phyloP scores from a whole-genome alignment of 2,329 filamentous ascomycete species.

The Thelonectria olida region DNA sequence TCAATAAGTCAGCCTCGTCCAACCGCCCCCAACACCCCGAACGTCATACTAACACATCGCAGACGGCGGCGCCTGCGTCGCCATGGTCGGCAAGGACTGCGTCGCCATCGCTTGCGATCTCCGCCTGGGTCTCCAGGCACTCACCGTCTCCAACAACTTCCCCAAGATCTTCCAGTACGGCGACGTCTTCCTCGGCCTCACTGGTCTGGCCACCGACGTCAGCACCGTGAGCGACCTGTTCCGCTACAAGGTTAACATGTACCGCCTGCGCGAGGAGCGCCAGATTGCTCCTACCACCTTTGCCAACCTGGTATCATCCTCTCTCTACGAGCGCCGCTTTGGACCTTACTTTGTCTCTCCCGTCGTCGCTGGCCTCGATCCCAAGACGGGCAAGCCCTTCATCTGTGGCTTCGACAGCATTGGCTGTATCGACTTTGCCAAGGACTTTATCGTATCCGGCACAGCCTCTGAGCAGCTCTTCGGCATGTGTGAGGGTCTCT shows the following conservation, averaged over 20 bases:
- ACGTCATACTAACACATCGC: constrained; percentile 6
- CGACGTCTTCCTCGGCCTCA: constrained; percentile 93
- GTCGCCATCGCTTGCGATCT: constrained; percentile 99
- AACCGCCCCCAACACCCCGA: background rate
- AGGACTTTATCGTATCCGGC: constrained; percentile 98
- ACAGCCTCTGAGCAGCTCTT: constrained; percentile 98
- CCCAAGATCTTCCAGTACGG: constrained; percentile 99
- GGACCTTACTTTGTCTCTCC: constrained; percentile 96
- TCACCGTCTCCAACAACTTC: constrained; percentile 99
- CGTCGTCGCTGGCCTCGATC: constrained; percentile 93
- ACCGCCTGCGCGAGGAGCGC: constrained; percentile 97
- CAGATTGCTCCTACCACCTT: constrained; percentile 94
- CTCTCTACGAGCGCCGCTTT: constrained; percentile 94
- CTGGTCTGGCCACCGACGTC: constrained; percentile 95
- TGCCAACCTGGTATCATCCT: constrained; percentile 92
- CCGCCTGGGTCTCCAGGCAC: constrained; percentile 92
- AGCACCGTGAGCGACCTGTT: constrained; percentile 95
- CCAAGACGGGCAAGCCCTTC: constrained; percentile 93
- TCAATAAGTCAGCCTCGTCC: constrained; percentile 79
- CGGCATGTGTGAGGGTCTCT: constrained; percentile 97
- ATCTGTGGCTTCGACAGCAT: constrained; percentile 99
- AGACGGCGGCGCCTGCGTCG: constrained; percentile 93
- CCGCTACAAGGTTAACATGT: constrained; percentile 99
- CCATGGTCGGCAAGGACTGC: constrained; percentile 99
- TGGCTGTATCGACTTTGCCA: constrained; percentile 98